Base-by-base conservation (phyloP, 1,139 yeast genomes). In the Trichomonascaceae sp. region DNA sequence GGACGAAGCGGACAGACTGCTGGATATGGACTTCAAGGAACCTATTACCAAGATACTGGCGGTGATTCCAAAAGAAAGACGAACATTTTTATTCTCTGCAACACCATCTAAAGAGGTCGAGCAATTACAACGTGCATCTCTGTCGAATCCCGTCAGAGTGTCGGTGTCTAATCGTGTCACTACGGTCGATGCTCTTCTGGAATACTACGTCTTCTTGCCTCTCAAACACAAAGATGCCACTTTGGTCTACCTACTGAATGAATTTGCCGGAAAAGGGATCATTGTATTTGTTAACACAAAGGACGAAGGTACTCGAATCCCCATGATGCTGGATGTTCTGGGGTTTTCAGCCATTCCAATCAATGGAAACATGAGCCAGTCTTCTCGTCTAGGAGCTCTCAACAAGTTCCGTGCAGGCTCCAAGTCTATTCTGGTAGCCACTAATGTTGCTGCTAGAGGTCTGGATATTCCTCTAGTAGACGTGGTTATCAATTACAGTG, bases 401-500 rank as follows among this genome's bases (percentile, higher is more conserved):
- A 95, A 90, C 72, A 86, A 91, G 67, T 93, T 93, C 77, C 89
- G 91, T 66, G 79, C 95, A 1, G 96, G 97, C 4, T 80, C 81
- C 48, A 81, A 90, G 61, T 81, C 82, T 57, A 90, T 95, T 55
- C 74, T 93, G 52, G 90, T 93, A 7, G 99, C 99, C 10, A 93
- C 99, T 0, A 98, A 93, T 73, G 99, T 93, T 47, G 99, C 98
- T 10, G 96, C 99, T 1, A 83, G 99, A 74, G 99, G 99, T 56
- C 79, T 93, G 61, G 99, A 93, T 79, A 93, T 93, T 58, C 99
- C 99, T 6, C 78, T 86, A 24, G 99, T 93, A 45, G 99, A 93
- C 70, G 78, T 88, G 53, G 99, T 93, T 50, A 79, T 93, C 58
- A 93, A 93, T 70, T 93, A 89, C 67, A 96, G 91, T 67, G 90